Evolutionary conservation across 306 rosid genomes (phyloP), one percentile per base, ranked within the genome.

Genomic region (Citrullus mucosospermus): DNA sequence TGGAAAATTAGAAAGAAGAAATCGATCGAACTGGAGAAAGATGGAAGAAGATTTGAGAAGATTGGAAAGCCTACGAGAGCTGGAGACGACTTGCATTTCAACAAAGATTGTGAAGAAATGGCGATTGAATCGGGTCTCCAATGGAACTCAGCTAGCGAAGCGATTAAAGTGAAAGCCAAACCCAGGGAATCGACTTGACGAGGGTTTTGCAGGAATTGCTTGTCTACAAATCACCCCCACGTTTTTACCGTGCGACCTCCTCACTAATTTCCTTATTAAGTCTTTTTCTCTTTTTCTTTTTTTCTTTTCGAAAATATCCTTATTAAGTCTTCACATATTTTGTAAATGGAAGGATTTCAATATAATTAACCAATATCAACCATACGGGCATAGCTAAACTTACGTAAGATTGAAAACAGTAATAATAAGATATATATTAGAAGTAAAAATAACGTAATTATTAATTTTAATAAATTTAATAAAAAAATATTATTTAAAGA

Each of bases 1-100:
- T 17, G 57, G 88, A 51, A 68, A 65, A 72, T 84, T 81, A 10
- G 89, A 72, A 12, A 87, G 82, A 50, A 84, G 83, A 80, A 84
- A 81, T 17, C 82, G 85, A 14, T 81, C 78, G 75, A 84, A 81
- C 58, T 65, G 79, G 48, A 90, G 32, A 48, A 39, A 73, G 44
- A 83, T 56, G 28, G 83, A 79, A 84, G 90, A 86, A 80, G 88
- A 89, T 79, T 86, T 84, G 67, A 95, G 61, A 4, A 81, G 66
- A 58, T 87, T 80, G 57, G 90, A 81, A 87, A 86, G 82, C 44
- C 92, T 81, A 60, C 93, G 89, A 82, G 93, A 82, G 55, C 75
- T 88, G 61, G 87, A 87, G 60, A 85, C 6, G 59, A 84, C 84
- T 84, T 90, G 96, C 99, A 95, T 89, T 86, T 76, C 81, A 57